These are phyloP conservation scores for Colletotrichum costaricense DNA, from an alignment of 2,329 filamentous ascomycete species.

Conservation along the genomic window DNA sequence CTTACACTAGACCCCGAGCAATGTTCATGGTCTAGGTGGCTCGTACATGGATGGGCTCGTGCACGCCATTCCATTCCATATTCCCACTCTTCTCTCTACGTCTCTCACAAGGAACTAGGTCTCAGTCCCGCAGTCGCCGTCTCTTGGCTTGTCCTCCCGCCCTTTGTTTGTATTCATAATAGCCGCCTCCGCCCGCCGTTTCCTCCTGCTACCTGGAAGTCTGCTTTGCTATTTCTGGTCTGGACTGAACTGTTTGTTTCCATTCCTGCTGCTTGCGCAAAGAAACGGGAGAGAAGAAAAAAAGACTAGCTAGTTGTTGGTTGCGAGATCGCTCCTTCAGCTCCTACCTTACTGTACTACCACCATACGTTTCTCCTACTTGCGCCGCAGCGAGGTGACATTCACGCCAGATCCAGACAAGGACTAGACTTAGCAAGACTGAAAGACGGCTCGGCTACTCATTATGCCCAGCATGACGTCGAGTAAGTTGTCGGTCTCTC, in stretches of 20 bases:
- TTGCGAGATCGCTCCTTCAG: conserved; percentile 2
- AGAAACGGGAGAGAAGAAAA: background rate
- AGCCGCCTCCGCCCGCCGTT: conserved; percentile 29
- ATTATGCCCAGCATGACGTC: conserved; percentile 55
- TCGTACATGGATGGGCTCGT: conserved; percentile 26
- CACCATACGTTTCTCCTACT: conserved; percentile 1
- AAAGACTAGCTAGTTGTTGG: background rate
- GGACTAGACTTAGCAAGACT: conserved; percentile 27
- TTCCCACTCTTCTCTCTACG: conserved; percentile 17
- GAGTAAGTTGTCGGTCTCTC: conserved; percentile 52
- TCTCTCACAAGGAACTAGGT: conserved; percentile 13
- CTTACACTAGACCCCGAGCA: conserved; percentile 16
- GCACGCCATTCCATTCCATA: conserved; percentile 24
- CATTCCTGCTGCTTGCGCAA: conserved; percentile 10
- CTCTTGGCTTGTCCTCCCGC: background rate
- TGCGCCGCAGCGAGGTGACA: conserved; percentile 18
- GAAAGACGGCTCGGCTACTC: conserved; percentile 24
- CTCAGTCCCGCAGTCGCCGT: conserved; percentile 31
- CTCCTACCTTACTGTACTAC: background rate
- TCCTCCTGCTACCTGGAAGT: conserved; percentile 16
- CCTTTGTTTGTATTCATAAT: conserved; percentile 34
- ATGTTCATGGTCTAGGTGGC: conserved; percentile 22
- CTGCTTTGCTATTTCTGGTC: conserved; percentile 29
- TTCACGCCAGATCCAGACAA: conserved; percentile 25
- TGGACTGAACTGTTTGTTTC: conserved; percentile 23